Percentiles rank a stretch among this genome's conserved stretches.
Conservation (phyloP, 495 filamentous ascomycete species). For the Aspergillus bertholletiae region DNA sequence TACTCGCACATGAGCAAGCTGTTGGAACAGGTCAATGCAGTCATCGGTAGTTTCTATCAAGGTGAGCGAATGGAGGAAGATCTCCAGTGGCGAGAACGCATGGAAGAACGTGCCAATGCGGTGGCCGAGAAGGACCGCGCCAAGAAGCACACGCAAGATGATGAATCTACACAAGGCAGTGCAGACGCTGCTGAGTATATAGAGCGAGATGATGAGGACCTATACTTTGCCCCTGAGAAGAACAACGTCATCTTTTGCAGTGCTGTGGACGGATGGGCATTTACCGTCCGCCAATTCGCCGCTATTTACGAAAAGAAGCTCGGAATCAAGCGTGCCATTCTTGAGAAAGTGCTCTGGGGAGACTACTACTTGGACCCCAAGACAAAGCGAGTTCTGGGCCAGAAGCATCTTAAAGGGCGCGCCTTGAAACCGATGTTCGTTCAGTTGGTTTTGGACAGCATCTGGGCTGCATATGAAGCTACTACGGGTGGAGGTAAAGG, state of each 20-base stretch:
- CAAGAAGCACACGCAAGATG: constrained; percentile 43
- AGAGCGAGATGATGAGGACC: constrained; percentile 92
- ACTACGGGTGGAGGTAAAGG: constrained; percentile 77
- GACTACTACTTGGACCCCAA: constrained; percentile 97
- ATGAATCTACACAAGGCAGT: constrained; percentile 41
- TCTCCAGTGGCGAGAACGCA: constrained; percentile 88
- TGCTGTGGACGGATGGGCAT: constrained; percentile 97
- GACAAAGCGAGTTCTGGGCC: constrained; percentile 85
- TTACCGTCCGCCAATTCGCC: constrained; percentile 93
- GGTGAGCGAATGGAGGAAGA: constrained; percentile 99
- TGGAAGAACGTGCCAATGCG: constrained; percentile 75
- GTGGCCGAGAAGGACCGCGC: constrained; percentile 37
- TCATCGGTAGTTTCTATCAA: constrained; percentile 96
- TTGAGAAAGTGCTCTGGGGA: constrained; percentile 97
- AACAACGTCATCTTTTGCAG: constrained; percentile 99
- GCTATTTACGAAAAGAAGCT: constrained; percentile 94
- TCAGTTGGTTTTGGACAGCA: constrained; percentile 89
- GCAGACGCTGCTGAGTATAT: constrained; percentile 61
- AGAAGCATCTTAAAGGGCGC: constrained; percentile 90
- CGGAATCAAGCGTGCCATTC: constrained; percentile 82
- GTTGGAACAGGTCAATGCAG: constrained; percentile 93
- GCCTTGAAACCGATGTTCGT: constrained; percentile 96
- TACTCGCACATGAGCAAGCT: constrained; percentile 87
- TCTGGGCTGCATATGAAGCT: constrained; percentile 96
- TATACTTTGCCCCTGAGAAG: constrained; percentile 97